These are phyloP conservation scores for Pichia sorboxylosa DNA, from an alignment of 1,139 yeast species.

Conservation along the genomic window DNA sequence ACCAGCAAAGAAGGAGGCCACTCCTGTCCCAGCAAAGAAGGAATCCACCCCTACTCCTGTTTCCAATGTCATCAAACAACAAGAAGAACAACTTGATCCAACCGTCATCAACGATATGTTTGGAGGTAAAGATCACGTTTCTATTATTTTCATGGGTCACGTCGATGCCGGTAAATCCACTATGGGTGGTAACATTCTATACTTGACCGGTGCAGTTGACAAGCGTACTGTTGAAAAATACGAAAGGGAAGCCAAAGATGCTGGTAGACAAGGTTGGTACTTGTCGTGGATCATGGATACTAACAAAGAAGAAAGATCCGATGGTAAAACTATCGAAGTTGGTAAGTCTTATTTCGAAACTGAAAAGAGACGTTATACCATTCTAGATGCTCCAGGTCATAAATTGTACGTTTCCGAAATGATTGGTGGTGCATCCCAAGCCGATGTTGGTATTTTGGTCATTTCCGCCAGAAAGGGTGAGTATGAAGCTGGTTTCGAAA, in stretches of 20 bases:
- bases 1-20: neutral
- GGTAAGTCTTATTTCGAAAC: conserved; percentile 97
- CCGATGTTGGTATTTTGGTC: conserved; percentile 93
- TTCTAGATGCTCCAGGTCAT: conserved; percentile 98
- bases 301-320: conserved; percentile 94
- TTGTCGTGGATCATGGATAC: conserved; percentile 99
- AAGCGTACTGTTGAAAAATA: conserved; percentile 98
- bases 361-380: conserved; percentile 93
- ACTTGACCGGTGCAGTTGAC: conserved; percentile 91
- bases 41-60: conserved; percentile 5
- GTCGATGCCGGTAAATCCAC: conserved; percentile 99
- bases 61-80: conserved; percentile 43
- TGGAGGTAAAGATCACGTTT: conserved; percentile 94
- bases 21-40: conserved; percentile 5
- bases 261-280: conserved; percentile 99
- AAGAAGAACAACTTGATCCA: conserved; percentile 79
- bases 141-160: conserved; percentile 97
- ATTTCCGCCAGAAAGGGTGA: conserved; percentile 98
- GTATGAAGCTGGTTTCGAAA: conserved; percentile 97
- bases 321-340: conserved; percentile 98
- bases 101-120: conserved; percentile 84
- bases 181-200: conserved; percentile 95
- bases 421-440: conserved; percentile 99
- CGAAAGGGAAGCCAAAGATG: conserved; percentile 97
- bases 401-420: conserved; percentile 96